Conservation (phyloP, 164 flowering plant genomes). For the Vitis rupestris region DNA sequence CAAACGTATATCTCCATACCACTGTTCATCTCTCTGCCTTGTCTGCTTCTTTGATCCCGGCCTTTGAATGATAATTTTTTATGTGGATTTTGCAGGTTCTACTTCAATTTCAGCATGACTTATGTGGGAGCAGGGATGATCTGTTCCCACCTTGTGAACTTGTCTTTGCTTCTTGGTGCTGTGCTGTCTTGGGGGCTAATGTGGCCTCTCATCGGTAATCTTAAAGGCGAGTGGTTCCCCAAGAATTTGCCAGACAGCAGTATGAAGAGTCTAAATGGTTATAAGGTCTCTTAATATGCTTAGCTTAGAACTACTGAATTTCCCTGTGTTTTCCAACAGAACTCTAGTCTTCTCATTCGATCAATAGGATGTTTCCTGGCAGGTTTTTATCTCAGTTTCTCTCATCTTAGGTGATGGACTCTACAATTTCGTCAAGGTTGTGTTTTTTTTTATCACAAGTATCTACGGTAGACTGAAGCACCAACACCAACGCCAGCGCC, state of each 20-base stretch:
- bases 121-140: constrained; percentile 74
- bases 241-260: constrained; percentile 33
- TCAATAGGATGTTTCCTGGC: constrained; percentile 5
- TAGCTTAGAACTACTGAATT: no score
- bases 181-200: constrained; percentile 58
- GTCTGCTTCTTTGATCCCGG: no score
- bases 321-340: no score
- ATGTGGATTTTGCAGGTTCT: constrained; percentile 40
- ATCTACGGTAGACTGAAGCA: constrained; percentile 25
- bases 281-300: constrained; percentile 35
- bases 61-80: background rate
- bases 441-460: constrained; percentile 24
- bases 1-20: constrained; percentile 31
- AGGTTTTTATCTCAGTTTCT: constrained; percentile 58
- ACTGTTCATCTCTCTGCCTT: background rate
- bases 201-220: constrained; percentile 54
- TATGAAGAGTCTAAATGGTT: constrained; percentile 61
- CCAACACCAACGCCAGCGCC: background rate
- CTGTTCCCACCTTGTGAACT: constrained; percentile 56
- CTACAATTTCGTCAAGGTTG: constrained; percentile 53
- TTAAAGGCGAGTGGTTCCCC: constrained; percentile 58
- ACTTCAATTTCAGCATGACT: constrained; percentile 58
- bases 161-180: constrained; percentile 63
- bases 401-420: constrained; percentile 69
- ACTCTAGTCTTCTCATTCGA: no score